Conservation (phyloP, 2,329 filamentous ascomycete genomes). For the Berkeleyomyces basicola region DNA sequence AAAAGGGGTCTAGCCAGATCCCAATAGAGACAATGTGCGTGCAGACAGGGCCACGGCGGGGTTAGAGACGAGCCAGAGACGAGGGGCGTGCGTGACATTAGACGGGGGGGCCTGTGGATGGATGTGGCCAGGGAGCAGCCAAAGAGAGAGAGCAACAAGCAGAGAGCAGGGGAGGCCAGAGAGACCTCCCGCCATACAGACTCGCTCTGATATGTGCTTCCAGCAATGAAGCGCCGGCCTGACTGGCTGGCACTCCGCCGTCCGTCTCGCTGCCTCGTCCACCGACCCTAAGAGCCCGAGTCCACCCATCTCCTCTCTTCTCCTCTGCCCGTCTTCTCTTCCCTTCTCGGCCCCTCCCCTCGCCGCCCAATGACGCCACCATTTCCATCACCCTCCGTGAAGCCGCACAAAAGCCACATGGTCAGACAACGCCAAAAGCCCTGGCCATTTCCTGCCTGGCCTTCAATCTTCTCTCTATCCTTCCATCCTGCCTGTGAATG, state of each 20-base stretch:
- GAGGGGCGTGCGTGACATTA: neutral
- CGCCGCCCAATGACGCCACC: neutral
- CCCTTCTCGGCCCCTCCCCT: neutral
- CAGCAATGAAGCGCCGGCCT: too few relatives aligned
- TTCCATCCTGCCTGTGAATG: constrained; percentile 9
- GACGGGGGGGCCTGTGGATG: neutral
- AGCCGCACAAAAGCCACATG: neutral
- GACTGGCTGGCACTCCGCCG: too few relatives aligned
- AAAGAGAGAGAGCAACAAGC: neutral
- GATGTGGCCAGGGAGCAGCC: neutral
- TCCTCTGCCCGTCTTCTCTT: neutral
- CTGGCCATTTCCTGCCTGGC: neutral
- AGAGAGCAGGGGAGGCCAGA: neutral
- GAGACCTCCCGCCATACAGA: neutral
- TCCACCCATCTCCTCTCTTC: neutral
- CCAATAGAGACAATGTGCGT: neutral
- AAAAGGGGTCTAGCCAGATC: neutral
- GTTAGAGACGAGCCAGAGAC: neutral
- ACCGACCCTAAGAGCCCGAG: too few relatives aligned
- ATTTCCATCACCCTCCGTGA: neutral
- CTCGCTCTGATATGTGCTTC: too few relatives aligned
- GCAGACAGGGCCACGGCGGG: constrained; percentile 1
- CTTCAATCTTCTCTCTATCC: neutral
- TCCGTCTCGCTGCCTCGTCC: neutral
- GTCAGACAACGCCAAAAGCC: neutral